phyloP scores from a whole-genome alignment of 2,329 filamentous ascomycete species.

The Aspergillus luchuensis region DNA sequence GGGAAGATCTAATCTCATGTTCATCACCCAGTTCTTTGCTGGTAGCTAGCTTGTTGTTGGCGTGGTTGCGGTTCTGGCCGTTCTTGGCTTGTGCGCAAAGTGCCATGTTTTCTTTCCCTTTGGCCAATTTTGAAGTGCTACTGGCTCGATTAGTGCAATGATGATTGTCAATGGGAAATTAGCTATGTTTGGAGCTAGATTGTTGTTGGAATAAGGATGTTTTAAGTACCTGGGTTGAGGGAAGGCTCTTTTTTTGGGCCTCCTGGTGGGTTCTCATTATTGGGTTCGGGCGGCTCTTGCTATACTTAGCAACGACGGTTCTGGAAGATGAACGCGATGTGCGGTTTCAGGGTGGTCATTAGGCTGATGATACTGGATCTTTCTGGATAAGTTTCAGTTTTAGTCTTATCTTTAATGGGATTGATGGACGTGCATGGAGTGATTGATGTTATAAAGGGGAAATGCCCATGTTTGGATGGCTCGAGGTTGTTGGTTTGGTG shows the following conservation, averaged over 20 bases:
- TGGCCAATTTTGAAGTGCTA: not conserved
- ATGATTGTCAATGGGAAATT: not conserved
- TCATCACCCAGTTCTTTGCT: no score
- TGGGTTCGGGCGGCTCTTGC: not conserved
- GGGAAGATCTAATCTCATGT: no score
- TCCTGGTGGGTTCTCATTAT: not conserved
- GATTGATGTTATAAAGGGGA: not conserved
- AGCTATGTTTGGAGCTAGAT: not conserved
- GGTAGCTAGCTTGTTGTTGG: no score
- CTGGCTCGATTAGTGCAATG: not conserved
- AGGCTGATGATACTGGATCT: not conserved
- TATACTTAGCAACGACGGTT: not conserved
- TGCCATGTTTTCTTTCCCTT: not conserved
- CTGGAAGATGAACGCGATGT: not conserved
- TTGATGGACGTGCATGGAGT: not conserved
- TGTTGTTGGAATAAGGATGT: not conserved
- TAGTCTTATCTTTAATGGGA: not conserved
- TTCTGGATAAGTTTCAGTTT: not conserved
- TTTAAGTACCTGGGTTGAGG: not conserved
- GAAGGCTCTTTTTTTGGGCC: not conserved
- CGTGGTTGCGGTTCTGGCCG: no score
- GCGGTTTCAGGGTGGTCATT: not conserved
- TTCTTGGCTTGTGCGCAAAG: not conserved
- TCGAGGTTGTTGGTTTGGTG: not conserved
- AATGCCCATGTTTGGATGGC: not conserved